phyloP scores from a whole-genome alignment of 257 asterid species.

The Nicotiana undulata region DNA sequence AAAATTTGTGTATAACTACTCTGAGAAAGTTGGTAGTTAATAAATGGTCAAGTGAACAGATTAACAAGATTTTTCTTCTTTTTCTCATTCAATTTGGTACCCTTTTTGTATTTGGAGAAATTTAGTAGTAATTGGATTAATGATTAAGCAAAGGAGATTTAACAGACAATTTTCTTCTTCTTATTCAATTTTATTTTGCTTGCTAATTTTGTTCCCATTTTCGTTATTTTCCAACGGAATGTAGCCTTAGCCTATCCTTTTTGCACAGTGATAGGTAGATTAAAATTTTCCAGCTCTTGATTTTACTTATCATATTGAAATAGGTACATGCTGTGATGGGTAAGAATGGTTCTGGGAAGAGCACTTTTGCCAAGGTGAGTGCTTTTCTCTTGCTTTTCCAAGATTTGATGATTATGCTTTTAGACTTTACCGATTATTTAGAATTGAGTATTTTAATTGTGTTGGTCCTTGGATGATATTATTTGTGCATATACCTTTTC shows the following conservation, averaged over 20 bases:
- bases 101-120: no score
- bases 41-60: not conserved
- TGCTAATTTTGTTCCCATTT: not conserved
- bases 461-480: not conserved
- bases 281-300: conserved; percentile 16
- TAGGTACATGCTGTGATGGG: conserved; percentile 97
- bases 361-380: conserved; percentile 97
- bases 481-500: not conserved
- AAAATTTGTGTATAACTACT: not conserved
- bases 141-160: not conserved
- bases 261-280: not conserved
- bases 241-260: not conserved
- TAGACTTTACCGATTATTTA: not conserved
- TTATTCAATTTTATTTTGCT: not conserved
- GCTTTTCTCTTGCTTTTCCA: not conserved
- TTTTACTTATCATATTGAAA: conserved; percentile 10
- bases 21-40: not conserved
- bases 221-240: not conserved
- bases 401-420: not conserved
- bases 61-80: not conserved
- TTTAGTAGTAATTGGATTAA: not conserved
- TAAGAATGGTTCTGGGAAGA: conserved; percentile 98
- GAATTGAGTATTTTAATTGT: not conserved
- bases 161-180: no score
- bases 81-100: not conserved